Base-by-base conservation (phyloP, 805 yeast species). In the Sungouiella blattae region DNA sequence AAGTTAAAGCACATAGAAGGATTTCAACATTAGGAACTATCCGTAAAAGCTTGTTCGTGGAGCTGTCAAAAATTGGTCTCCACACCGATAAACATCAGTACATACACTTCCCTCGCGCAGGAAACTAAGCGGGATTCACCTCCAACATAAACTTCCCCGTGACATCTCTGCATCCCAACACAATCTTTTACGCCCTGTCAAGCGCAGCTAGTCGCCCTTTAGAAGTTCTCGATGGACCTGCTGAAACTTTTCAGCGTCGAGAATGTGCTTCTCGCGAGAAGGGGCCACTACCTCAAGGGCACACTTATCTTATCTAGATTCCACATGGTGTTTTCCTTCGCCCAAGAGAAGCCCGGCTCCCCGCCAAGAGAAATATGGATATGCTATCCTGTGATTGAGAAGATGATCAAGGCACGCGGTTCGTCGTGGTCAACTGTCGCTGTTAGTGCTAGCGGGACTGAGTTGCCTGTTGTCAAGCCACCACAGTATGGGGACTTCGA, bases 351-450 rank as follows among this genome's bases (percentile, higher is more conserved):
- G 13, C 11, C 26, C 14, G 31, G 28, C 26, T 35, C 33, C 40
- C 39, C 39, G 45, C 52, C 67, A 6, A 66, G 78, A 38, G 98
- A 93, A 57, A 75, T 87, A 20, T 93, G 98, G 98, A 73, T 87
- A 20, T 83, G 95, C 40, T 91, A 87, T 58, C 96, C 97, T 1
- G 76, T 88, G 43, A 79, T 89, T 21, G 81, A 77, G 31, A 69
- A 68, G 30, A 77, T 83, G 1, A 74, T 73, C 46, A 71, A 77
- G 55, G 64, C 75, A 41, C 58, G 75, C 43, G 79, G 89, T 43
- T 57, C 83, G 35, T 64, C 79, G 44, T 50, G 64, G 59, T 23
- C 32, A 18, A 17, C n/a, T 4, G 5, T n/a, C 3, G 35, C 28
- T 16, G 26, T 28, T 22, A 30, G 26, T 25, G 34, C 27, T 4